phyloP scores from a whole-genome alignment of 352 stramenopile species.

The Pythium oligandrum region DNA sequence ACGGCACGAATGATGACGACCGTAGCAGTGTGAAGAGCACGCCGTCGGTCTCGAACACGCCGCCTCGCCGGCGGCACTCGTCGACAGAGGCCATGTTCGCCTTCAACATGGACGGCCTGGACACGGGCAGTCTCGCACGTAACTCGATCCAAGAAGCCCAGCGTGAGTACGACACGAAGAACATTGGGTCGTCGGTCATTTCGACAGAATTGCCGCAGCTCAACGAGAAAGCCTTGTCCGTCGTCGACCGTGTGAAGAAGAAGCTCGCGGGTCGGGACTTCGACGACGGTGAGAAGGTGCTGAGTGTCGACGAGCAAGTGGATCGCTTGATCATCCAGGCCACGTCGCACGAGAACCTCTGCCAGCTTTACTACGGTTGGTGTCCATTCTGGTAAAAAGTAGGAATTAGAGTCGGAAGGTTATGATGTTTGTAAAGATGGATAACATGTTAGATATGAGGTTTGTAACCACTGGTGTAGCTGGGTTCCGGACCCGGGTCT shows the following conservation, averaged over 20 bases:
- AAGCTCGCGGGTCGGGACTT: slow-evolving; percentile 99
- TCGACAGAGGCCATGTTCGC: slow-evolving; percentile 64
- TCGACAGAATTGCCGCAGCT: slow-evolving; percentile 68
- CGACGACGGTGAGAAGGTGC: slow-evolving; percentile 72
- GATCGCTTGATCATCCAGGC: slow-evolving; percentile 98
- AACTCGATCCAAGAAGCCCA: slow-evolving; percentile 64
- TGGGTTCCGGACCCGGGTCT: slow-evolving; percentile 1
- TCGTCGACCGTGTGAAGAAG: slow-evolving; percentile 98
- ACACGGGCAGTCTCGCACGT: slow-evolving; percentile 40
- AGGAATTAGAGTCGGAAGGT: slow-evolving; percentile 2
- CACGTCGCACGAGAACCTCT: slow-evolving; percentile 99
- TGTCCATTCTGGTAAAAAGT: slow-evolving; percentile 85
- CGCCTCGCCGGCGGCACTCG: slow-evolving; percentile 50
- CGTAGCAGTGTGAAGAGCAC: slow-evolving; percentile 63
- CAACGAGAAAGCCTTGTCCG: slow-evolving; percentile 91
- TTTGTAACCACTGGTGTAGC: slow-evolving; percentile 11
- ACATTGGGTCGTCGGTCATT: slow-evolving; percentile 50
- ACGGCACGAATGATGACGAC: slow-evolving; percentile 26
- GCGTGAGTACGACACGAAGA: slow-evolving; percentile 49
- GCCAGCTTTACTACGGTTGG: slow-evolving; percentile 99
- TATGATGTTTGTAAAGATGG: too few relatives aligned
- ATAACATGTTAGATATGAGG: too few relatives aligned
- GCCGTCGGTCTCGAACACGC: slow-evolving; percentile 30
- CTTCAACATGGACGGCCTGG: slow-evolving; percentile 58
- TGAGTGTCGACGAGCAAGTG: slow-evolving; percentile 92